These are phyloP conservation scores for Paramecium caudatum DNA, from an alignment of 73 alveolate genomes.

Conservation along the genomic window DNA sequence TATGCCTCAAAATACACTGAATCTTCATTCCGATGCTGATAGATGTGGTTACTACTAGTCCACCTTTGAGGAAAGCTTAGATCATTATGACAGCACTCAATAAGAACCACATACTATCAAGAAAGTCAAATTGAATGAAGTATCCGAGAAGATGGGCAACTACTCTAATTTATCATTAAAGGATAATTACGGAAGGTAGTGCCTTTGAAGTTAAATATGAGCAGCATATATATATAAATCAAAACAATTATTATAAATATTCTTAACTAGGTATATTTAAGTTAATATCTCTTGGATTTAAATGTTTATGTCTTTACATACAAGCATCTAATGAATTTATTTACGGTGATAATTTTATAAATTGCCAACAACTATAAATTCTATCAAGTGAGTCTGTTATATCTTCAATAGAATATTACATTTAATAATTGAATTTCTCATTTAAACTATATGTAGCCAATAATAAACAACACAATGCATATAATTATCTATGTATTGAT, in stretches of 20 bases:
- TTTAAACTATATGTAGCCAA: neutral
- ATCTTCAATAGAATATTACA: neutral
- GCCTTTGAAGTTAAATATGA: slow-evolving; percentile 36
- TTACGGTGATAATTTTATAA: slow-evolving; percentile 36
- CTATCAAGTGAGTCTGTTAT: neutral
- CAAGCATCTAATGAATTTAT: slow-evolving; percentile 32
- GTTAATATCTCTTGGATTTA: slow-evolving; percentile 41
- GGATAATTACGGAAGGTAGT: slow-evolving; percentile 50
- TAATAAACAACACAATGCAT: slow-evolving; percentile 29
- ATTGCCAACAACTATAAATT: slow-evolving; percentile 9
- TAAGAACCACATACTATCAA: slow-evolving; percentile 47
- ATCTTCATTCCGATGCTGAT: slow-evolving; percentile 47
- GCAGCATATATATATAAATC: slow-evolving; percentile 31
- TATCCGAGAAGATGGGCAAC: slow-evolving; percentile 53
- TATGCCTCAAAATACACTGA: slow-evolving; percentile 43
- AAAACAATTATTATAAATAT: neutral
- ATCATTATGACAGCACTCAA: slow-evolving; percentile 41
- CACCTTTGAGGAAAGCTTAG: slow-evolving; percentile 49
- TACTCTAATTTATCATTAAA: slow-evolving; percentile 24
- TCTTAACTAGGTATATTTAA: neutral
- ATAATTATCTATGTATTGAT: neutral
- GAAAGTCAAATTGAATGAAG: slow-evolving; percentile 35
- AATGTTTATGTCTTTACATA: slow-evolving; percentile 1
- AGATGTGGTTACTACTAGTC: slow-evolving; percentile 35
- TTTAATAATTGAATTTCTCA: neutral